Evolutionary conservation across 371 early-diverging fungal genomes (phyloP), one percentile per base, ranked within the genome.

Genomic region (Vavraia culicis): DNA sequence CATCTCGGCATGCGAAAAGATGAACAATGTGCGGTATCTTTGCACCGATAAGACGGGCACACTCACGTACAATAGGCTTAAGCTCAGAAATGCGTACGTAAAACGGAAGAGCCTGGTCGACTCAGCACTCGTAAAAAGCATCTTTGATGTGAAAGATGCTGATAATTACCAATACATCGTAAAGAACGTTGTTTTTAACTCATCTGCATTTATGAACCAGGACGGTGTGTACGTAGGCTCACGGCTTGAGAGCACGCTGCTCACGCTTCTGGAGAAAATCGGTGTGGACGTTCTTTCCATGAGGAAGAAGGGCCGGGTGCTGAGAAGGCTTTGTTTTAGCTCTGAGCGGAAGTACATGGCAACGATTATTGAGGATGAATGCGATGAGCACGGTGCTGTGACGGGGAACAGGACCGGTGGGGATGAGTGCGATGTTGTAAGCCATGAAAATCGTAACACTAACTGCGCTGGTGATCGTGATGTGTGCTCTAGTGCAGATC

Each of bases 31-130:
- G 11, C 78, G 77, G 50, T 82, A 88, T 36, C 85, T 91, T 63
- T 90, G 91, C 71, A 83, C 86, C n/a, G 93, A 90, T 72, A 91
- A 91, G 70, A 91, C 93, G 4, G 93, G 93, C 40, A 91, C 93
- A 27, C 73, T 91, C 60, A 91, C 93, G 13, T 87, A 86, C 22
- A 88, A 86, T 69, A 81, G 82, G 61, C 89, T 90, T 89, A 76
- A 8, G 5, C 48, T 50, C 8, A 4, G 11, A 16, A 4, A 5
- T 5, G 18, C 50, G 4, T 18, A 31, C 18, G 7, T 14, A 11
- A 4, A 3, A 8, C 23, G 50, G 7, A 13, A 7, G 4, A 9
- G n/a, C n/a, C n/a, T n/a, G n/a, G n/a, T n/a, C n/a, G n/a, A n/a
- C n/a, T n/a, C n/a, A n/a, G n/a, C n/a, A n/a, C n/a, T n/a, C n/a